phyloP scores from a whole-genome alignment of 768 basidiomycete species.

The Leccinum obscurum region DNA sequence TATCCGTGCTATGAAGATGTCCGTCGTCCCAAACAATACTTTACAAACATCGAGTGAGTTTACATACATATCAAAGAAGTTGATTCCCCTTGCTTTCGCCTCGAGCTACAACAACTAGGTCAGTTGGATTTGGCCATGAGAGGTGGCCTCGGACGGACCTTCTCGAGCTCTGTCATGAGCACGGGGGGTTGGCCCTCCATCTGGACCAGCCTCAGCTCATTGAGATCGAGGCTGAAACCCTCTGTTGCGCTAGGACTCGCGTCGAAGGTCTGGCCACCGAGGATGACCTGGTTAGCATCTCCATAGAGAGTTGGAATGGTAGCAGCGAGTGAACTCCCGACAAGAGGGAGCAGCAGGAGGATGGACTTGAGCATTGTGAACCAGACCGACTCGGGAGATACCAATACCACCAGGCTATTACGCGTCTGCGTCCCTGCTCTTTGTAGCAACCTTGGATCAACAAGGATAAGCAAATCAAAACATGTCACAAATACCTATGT shows the following conservation, averaged over 20 bases:
- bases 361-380: background rate
- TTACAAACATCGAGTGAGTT: background rate
- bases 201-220: constrained; percentile 72
- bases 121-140: background rate
- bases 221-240: constrained; percentile 73
- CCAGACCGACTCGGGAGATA: too few species aligned
- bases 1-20: constrained; percentile 61
- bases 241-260: constrained; percentile 16
- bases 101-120: constrained; percentile 55
- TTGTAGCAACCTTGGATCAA: background rate
- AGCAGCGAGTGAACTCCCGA: constrained; percentile 23
- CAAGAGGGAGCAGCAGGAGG: constrained; percentile 20
- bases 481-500: background rate
- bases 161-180: constrained; percentile 89
- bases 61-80: constrained; percentile 84
- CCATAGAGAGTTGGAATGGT: constrained; percentile 11
- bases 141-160: constrained; percentile 44
- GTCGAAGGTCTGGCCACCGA: constrained; percentile 31
- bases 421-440: too few species aligned
- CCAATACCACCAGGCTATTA: too few species aligned
- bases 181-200: constrained; percentile 67
- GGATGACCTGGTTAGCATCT: constrained; percentile 21
- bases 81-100: constrained; percentile 72
- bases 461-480: background rate
- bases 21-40: constrained; percentile 3